A percentile compares a stretch with the other conserved stretches of the same genome.
Conservation (phyloP, 1,284 basidiomycete species). For the Flammula alnicola region DNA sequence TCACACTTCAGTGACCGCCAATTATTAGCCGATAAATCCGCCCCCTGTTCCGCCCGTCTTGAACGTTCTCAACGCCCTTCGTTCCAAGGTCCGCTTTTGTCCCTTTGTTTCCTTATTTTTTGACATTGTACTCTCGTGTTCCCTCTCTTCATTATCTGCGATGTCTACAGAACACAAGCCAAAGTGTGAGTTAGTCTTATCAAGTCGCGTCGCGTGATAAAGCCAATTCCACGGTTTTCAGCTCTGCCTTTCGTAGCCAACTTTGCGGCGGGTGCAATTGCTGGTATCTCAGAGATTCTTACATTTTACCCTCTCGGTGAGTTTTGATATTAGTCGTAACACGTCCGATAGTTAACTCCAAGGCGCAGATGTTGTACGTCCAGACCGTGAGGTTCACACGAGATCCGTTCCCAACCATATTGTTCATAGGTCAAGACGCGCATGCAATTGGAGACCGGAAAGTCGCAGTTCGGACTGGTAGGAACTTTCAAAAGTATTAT, state of each 20-base stretch:
- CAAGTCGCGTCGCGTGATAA: slow-evolving; percentile 7
- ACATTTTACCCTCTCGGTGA: slow-evolving; percentile 92
- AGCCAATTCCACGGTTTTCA: slow-evolving; percentile 32
- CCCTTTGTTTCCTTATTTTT: slow-evolving; percentile 1
- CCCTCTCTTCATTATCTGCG: background rate
- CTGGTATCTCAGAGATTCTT: slow-evolving; percentile 88
- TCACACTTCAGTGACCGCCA: slow-evolving; percentile 13
- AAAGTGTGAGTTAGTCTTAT: slow-evolving; percentile 44
- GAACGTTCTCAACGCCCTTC: no score
- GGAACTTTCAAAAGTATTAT: slow-evolving; percentile 82
- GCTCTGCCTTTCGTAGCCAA: slow-evolving; percentile 87
- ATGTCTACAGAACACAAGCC: slow-evolving; percentile 47
- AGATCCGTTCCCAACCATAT: slow-evolving; percentile 10
- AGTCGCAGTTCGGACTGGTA: slow-evolving; percentile 78
- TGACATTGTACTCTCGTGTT: background rate
- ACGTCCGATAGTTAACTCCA: background rate
- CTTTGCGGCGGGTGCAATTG: slow-evolving; percentile 90
- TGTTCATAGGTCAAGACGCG: slow-evolving; percentile 87
- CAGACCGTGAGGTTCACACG: slow-evolving; percentile 1
- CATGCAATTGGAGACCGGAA: slow-evolving; percentile 93
- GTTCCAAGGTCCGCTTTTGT: no score
- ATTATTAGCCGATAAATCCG: slow-evolving; percentile 14
- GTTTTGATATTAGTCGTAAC: slow-evolving; percentile 28
- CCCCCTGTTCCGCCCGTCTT: background rate
- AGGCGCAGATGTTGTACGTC: slow-evolving; percentile 57